Conservation (phyloP, 192 early-diverging fungal species). For the Coemansia sp. region DNA sequence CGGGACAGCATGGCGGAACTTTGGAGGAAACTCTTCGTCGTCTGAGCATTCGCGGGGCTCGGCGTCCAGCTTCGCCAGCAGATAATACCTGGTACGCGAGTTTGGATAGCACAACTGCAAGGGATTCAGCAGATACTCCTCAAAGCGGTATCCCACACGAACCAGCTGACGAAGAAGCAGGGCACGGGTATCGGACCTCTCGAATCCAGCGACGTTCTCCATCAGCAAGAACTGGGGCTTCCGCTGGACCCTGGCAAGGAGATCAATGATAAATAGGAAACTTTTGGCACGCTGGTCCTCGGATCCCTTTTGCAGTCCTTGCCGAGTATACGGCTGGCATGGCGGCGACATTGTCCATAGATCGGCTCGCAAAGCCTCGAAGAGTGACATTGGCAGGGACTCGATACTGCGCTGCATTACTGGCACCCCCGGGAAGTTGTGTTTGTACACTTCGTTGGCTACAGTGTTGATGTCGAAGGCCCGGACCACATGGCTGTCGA, state of each 20-base stretch:
- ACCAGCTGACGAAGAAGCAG: conserved; percentile 59
- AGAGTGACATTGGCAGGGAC: conserved; percentile 59
- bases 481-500: conserved; percentile 67
- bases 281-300: conserved; percentile 72
- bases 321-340: conserved; percentile 80
- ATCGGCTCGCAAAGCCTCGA: conserved; percentile 65
- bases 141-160: conserved; percentile 62
- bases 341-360: conserved; percentile 84
- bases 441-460: conserved; percentile 77
- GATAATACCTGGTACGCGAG: conserved; percentile 76
- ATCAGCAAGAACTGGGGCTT: conserved; percentile 69
- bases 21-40: conserved; percentile 31
- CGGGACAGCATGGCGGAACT: conserved; percentile 32
- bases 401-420: conserved; percentile 65
- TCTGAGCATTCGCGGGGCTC: conserved; percentile 23
- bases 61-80: conserved; percentile 51
- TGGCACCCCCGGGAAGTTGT: conserved; percentile 61
- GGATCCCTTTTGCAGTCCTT: conserved; percentile 70
- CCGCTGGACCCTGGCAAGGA: conserved; percentile 58
- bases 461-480: conserved; percentile 95
- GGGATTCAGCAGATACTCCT: conserved; percentile 77
- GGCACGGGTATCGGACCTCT: conserved; percentile 65
- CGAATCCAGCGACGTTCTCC: conserved; percentile 85
- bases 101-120: conserved; percentile 77
- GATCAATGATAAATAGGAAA: conserved; percentile 71